Evolutionary conservation across 2,329 filamentous ascomycete species (phyloP).

Genomic region (Cordyceps farinosa): DNA sequence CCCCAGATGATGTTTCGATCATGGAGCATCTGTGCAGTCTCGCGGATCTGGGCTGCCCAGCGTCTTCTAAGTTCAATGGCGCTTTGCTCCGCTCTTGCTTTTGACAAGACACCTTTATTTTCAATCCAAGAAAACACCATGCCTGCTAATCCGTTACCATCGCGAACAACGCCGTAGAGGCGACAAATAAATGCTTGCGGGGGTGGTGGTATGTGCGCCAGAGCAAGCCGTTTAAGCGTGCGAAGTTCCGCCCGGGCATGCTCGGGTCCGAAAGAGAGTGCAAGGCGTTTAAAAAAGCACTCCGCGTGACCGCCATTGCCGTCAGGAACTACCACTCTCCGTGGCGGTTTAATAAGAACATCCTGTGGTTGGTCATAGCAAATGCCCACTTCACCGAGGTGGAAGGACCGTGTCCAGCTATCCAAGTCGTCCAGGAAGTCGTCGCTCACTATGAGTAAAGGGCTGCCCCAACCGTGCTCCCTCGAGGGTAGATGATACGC

Average conservation of each 20-base stretch:
- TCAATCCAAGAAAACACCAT: conserved; percentile 5
- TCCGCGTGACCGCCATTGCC: background rate
- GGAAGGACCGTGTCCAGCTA: conserved; percentile 7
- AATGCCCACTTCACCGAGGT: conserved; percentile 9
- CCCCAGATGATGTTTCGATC: conserved; percentile 27
- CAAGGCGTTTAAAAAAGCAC: conserved; percentile 11
- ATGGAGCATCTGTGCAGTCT: conserved; percentile 22
- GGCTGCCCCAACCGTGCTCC: background rate
- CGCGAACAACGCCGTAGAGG: conserved; percentile 16
- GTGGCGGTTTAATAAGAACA: conserved; percentile 15
- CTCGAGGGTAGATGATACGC: background rate
- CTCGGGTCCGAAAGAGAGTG: background rate
- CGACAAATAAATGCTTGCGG: conserved; percentile 14
- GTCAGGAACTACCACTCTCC: conserved; percentile 4
- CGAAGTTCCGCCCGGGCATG: conserved; percentile 14
- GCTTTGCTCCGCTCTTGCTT: conserved; percentile 6
- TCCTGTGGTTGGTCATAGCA: conserved; percentile 7
- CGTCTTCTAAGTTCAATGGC: background rate
- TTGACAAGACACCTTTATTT: background rate
- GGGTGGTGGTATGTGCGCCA: conserved; percentile 7
- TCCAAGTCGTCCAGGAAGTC: background rate
- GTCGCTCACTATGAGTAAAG: background rate
- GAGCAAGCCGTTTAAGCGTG: conserved; percentile 8
- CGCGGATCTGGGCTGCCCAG: conserved; percentile 20
- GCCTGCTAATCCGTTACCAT: background rate